These are phyloP conservation scores for Colletotrichum tropicicola DNA, from an alignment of 2,329 filamentous ascomycete genomes.

Conservation along the genomic window DNA sequence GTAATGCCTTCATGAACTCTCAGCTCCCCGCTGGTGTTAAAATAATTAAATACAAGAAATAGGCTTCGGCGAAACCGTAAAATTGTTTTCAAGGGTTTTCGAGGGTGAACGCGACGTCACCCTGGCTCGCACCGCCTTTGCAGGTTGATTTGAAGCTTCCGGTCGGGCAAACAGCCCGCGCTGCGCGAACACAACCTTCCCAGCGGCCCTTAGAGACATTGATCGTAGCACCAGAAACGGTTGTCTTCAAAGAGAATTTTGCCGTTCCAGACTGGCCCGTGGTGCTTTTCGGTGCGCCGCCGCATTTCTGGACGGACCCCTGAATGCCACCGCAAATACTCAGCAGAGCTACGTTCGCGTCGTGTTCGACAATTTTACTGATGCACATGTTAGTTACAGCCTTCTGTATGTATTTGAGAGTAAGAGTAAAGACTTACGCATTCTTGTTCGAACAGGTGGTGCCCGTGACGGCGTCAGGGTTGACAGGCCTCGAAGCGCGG, in stretches of 20 bases:
- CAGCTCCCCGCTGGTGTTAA: no score
- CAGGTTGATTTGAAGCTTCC: conserved; percentile 57
- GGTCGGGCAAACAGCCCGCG: conserved; percentile 57
- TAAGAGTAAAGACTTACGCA: background rate
- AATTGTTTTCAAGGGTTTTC: background rate
- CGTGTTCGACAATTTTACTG: conserved; percentile 55
- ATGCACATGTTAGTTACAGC: no score
- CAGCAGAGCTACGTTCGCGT: conserved; percentile 56
- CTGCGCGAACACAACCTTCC: conserved; percentile 63
- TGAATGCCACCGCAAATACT: conserved; percentile 61
- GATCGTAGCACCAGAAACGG: conserved; percentile 54
- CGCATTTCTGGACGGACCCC: conserved; percentile 51
- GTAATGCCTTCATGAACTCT: no score
- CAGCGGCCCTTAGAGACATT: conserved; percentile 62
- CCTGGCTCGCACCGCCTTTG: conserved; percentile 54
- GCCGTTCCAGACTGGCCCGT: conserved; percentile 55
- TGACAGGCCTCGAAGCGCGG: conserved; percentile 6
- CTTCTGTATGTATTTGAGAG: no score
- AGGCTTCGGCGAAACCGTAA: background rate
- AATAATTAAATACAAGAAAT: background rate
- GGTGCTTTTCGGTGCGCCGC: conserved; percentile 51
- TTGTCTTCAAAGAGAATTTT: conserved; percentile 54
- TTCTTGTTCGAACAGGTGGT: conserved; percentile 8
- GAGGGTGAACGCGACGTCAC: conserved; percentile 54
- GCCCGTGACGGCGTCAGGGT: conserved; percentile 12